phyloP scores from a whole-genome alignment of 192 early-diverging fungal species.

The Podila epicladia region DNA sequence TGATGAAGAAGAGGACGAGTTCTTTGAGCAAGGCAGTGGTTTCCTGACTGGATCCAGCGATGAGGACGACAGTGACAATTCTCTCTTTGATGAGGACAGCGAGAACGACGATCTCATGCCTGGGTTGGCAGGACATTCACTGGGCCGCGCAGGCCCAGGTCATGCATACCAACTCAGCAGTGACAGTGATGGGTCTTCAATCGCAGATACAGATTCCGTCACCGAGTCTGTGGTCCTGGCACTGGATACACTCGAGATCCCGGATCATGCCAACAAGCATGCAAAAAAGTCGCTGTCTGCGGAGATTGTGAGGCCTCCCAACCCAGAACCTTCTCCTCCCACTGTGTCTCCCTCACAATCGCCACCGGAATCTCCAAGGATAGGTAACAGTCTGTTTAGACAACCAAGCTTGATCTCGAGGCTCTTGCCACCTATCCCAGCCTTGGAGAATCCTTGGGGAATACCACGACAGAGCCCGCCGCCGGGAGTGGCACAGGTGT shows the following conservation, averaged over 20 bases:
- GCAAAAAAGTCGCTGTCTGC: too few species aligned
- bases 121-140: neutral
- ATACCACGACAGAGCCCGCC: neutral
- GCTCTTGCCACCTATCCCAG: slow-evolving; percentile 31
- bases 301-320: too few species aligned
- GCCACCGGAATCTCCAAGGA: neutral
- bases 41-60: neutral
- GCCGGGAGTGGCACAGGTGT: neutral
- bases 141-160: neutral
- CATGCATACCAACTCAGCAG: slow-evolving; percentile 30
- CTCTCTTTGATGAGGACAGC: neutral
- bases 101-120: slow-evolving; percentile 7
- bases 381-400: neutral
- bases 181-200: slow-evolving; percentile 25
- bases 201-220: slow-evolving; percentile 8
- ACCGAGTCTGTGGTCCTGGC: slow-evolving; percentile 34
- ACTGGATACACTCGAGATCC: slow-evolving; percentile 40
- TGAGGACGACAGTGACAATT: slow-evolving; percentile 1
- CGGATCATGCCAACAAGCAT: slow-evolving; percentile 3
- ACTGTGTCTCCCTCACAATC: neutral
- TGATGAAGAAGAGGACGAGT: neutral
- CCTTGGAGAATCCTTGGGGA: slow-evolving; percentile 30
- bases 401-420: slow-evolving; percentile 23
- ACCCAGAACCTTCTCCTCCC: neutral
- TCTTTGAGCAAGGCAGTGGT: neutral